Percentiles rank a stretch among this genome's conserved stretches.
phyloP scores from a whole-genome alignment of 2,329 filamentous ascomycete genomes.

The Hypoxylon sp. region DNA sequence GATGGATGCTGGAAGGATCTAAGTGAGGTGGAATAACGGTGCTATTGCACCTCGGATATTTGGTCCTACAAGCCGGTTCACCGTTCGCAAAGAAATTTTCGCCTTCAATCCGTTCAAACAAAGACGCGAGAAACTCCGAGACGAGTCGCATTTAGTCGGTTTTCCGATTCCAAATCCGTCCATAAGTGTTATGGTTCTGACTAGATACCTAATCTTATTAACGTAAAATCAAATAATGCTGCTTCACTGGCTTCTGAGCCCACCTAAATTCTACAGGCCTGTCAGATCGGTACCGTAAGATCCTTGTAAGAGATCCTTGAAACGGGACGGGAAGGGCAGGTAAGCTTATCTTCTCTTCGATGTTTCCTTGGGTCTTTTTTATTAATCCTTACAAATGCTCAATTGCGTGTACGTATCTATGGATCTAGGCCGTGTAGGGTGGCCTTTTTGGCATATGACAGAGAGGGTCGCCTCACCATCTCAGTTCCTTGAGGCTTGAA shows the following conservation, averaged over 20 bases:
- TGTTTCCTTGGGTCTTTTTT: slow-evolving; percentile 2
- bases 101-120: slow-evolving; percentile 1
- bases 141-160: slow-evolving; percentile 15
- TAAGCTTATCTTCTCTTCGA: slow-evolving; percentile 19
- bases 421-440: slow-evolving; percentile 3
- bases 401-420: slow-evolving; percentile 12
- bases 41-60: slow-evolving; percentile 1
- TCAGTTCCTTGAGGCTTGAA: slow-evolving; percentile 8
- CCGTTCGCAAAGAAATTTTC: not conserved
- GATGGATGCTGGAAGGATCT: not conserved
- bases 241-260: not conserved
- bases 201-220: not conserved
- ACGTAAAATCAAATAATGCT: slow-evolving; percentile 12
- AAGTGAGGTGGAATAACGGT: not conserved
- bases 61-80: not conserved
- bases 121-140: slow-evolving; percentile 29
- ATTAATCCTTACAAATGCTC: slow-evolving; percentile 30
- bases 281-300: slow-evolving; percentile 17
- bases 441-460: slow-evolving; percentile 12
- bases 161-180: slow-evolving; percentile 9
- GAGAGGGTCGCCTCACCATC: not conserved
- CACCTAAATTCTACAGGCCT: not conserved
- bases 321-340: slow-evolving; percentile 7
- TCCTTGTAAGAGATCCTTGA: slow-evolving; percentile 10
- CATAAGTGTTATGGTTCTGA: slow-evolving; percentile 7